Evolutionary conservation across 2,329 filamentous ascomycete species (phyloP).

Genomic region (Sporothrix humicola): DNA sequence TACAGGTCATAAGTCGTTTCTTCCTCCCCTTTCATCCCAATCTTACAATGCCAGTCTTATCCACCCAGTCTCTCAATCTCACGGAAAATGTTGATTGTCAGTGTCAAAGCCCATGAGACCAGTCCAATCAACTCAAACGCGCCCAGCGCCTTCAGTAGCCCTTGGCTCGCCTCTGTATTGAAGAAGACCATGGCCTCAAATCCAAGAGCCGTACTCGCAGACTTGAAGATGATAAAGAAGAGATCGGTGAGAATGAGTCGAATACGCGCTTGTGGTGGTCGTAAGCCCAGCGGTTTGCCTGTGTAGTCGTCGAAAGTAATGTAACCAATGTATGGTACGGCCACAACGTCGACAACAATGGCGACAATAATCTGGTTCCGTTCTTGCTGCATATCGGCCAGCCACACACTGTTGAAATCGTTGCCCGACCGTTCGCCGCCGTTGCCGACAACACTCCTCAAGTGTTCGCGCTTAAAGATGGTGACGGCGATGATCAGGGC

Average conservation of each 20-base stretch:
- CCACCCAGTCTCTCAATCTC: slow-evolving; percentile 40
- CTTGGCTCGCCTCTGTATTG: slow-evolving; percentile 30
- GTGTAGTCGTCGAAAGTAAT: slow-evolving; percentile 98
- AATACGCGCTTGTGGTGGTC: slow-evolving; percentile 83
- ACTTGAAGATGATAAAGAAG: slow-evolving; percentile 97
- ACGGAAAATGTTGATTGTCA: slow-evolving; percentile 41
- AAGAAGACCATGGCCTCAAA: slow-evolving; percentile 41
- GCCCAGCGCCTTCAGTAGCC: slow-evolving; percentile 36
- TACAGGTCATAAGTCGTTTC: neutral
- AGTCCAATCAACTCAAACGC: slow-evolving; percentile 41
- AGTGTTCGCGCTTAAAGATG: slow-evolving; percentile 69
- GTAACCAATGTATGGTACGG: slow-evolving; percentile 87
- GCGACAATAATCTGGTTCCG: slow-evolving; percentile 84
- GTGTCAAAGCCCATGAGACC: slow-evolving; percentile 40
- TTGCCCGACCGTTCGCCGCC: slow-evolving; percentile 46
- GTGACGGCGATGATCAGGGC: slow-evolving; percentile 79
- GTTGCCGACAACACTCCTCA: neutral
- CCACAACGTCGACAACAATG: slow-evolving; percentile 84
- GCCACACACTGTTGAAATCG: slow-evolving; percentile 27
- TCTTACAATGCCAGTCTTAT: neutral
- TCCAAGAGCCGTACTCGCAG: slow-evolving; percentile 83
- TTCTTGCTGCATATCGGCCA: slow-evolving; percentile 49
- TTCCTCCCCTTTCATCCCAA: neutral
- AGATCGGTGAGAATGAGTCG: slow-evolving; percentile 89
- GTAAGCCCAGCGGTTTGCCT: slow-evolving; percentile 86